Evolutionary conservation across 2,329 filamentous ascomycete genomes (phyloP).

Genomic region (Hymenoscyphus infarciens): DNA sequence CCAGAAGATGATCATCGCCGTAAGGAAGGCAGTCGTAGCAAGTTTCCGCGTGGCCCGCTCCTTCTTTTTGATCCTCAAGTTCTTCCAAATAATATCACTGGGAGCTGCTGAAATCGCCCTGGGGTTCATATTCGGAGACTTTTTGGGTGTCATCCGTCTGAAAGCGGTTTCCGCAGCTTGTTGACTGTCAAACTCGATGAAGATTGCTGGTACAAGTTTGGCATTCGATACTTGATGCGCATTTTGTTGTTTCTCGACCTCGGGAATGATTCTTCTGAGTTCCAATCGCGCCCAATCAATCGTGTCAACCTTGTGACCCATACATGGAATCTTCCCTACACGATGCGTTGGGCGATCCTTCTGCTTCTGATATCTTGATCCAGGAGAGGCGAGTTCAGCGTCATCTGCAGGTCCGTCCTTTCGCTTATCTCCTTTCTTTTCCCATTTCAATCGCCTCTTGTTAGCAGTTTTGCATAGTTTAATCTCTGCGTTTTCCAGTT

Average conservation of each 20-base stretch:
- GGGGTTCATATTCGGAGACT: slow-evolving; percentile 74
- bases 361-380: slow-evolving; percentile 67
- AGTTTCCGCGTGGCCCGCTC: slow-evolving; percentile 70
- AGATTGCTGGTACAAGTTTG: slow-evolving; percentile 62
- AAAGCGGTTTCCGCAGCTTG: slow-evolving; percentile 79
- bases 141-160: slow-evolving; percentile 80
- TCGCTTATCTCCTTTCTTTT: slow-evolving; percentile 38
- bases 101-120: slow-evolving; percentile 79
- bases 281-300: slow-evolving; percentile 84
- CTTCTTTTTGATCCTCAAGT: slow-evolving; percentile 80
- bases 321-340: slow-evolving; percentile 62
- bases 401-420: slow-evolving; percentile 49
- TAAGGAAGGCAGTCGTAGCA: slow-evolving; percentile 64
- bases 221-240: slow-evolving; percentile 61
- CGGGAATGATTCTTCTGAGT: slow-evolving; percentile 68
- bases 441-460: slow-evolving; percentile 61
- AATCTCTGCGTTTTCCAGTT: slow-evolving; percentile 83
- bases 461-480: slow-evolving; percentile 78
- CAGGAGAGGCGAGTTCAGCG: slow-evolving; percentile 64
- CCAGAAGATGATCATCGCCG: slow-evolving; percentile 83
- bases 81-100: slow-evolving; percentile 80
- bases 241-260: slow-evolving; percentile 64
- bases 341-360: slow-evolving; percentile 75
- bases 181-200: slow-evolving; percentile 83
- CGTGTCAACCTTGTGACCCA: slow-evolving; percentile 88